A percentile compares a stretch with the other conserved stretches of the same genome.
These are phyloP conservation scores for Fraxinus platypoda DNA, from an alignment of 305 asterid species.

Conservation along the genomic window DNA sequence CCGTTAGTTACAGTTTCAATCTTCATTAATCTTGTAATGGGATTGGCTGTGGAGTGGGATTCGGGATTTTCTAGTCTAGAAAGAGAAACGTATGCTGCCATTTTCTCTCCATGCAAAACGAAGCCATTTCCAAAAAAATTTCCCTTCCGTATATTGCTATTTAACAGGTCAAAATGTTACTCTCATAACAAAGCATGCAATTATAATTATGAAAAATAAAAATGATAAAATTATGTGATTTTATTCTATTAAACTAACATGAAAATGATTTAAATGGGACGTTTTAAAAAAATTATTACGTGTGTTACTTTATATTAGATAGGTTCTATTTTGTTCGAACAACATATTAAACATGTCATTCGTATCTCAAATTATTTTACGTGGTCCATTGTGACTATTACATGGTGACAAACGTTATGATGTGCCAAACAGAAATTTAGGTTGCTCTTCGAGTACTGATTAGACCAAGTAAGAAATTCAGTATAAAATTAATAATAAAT, in stretches of 20 bases:
- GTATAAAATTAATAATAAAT: too few species aligned
- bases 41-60: neutral
- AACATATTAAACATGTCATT: neutral
- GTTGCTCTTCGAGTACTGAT: neutral
- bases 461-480: neutral
- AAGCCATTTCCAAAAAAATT: neutral
- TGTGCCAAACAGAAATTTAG: neutral
- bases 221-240: neutral
- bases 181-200: too few species aligned
- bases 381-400: neutral
- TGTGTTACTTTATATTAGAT: neutral
- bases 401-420: neutral
- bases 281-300: neutral
- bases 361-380: too few species aligned
- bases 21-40: neutral
- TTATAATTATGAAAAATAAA: too few species aligned
- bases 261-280: too few species aligned
- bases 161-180: neutral
- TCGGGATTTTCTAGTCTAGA: neutral
- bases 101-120: conserved; percentile 1
- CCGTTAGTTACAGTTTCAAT: neutral
- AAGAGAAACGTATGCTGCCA: neutral
- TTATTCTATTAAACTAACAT: neutral
- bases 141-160: neutral
- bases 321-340: neutral